Evolutionary conservation across 192 early-diverging fungal species (phyloP), one percentile per base, ranked within the genome.

Genomic region (Entomortierella chlamydospora): DNA sequence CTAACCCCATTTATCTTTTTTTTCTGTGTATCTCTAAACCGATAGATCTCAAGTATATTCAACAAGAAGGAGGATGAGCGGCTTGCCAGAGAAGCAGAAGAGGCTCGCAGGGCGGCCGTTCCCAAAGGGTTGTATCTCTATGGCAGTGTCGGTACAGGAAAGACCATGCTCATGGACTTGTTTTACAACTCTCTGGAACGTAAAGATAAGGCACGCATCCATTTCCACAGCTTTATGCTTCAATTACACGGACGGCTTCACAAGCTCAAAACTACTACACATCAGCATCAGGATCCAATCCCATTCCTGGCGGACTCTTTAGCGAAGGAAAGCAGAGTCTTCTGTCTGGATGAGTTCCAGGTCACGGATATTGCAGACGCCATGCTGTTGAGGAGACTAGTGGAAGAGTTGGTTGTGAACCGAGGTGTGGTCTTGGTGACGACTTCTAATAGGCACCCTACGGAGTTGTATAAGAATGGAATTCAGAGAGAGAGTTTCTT

Each of bases 311-410:
- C 98, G 2, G 85, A 88, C 25, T 92, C 96, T 29, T 80, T 99
- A 28, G 92, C 94, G 18, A 85, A 85, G 29, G 90, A 95, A 28
- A 91, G 95, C 8, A 90, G 92, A 77, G 88, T 99, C 2, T 82
- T 99, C 8, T 99, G 98, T 74, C 94, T 99, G 84, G 97, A 99
- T 68, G 97, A 99, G 78, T 93, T 99, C 57, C 95, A 96, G 71
- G 98, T 99, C 9, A 99, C 98, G 2, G 95, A 99, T 76, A 98
- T 99, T 66, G 94, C 94, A 5, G 98, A 99, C 77, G 97, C 97
- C 61, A 97, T 97, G 97, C 90, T 97, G 34, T 68, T 97, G 53
- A 85, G 96, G 47, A 89, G 90, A 7, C 82, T 98, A 29, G 89
- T 97, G 64, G 86, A 87, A 1, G 93, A 96, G 74, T 82, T 99